These are phyloP conservation scores for Penicillium sclerotigenum DNA, from an alignment of 2,329 filamentous ascomycete species.

Conservation along the genomic window DNA sequence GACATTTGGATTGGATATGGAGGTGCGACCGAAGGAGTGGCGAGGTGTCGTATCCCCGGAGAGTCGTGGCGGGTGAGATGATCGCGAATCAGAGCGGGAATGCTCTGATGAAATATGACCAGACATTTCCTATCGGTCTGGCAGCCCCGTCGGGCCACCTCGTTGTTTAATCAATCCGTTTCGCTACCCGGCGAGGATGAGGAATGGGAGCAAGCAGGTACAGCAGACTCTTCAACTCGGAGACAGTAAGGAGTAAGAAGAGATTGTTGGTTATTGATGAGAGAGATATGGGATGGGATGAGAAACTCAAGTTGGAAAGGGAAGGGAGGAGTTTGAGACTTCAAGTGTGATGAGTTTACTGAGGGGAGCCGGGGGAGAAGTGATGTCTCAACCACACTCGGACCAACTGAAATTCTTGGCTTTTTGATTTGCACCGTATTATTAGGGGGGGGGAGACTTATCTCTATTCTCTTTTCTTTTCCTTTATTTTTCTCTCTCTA, in stretches of 20 bases:
- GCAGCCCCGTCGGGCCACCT: constrained; percentile 40
- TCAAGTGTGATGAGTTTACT: constrained; percentile 19
- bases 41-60: constrained; percentile 31
- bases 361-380: constrained; percentile 13
- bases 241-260: not conserved
- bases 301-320: not conserved
- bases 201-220: not conserved
- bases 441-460: not conserved
- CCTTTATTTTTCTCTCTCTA: not conserved
- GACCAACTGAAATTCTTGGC: constrained; percentile 8
- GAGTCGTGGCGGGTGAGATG: constrained; percentile 27
- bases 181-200: constrained; percentile 19
- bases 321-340: constrained; percentile 15
- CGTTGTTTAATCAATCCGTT: constrained; percentile 31
- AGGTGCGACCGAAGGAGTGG: constrained; percentile 32
- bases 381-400: constrained; percentile 4
- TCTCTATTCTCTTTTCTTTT: not conserved
- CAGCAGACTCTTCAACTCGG: not conserved
- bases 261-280: not conserved
- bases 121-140: constrained; percentile 37
- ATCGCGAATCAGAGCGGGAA: constrained; percentile 35
- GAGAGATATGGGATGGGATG: not conserved
- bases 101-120: constrained; percentile 38
- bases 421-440: not conserved
- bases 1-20: constrained; percentile 42